A percentile compares a stretch with the other conserved stretches of the same genome.
Evolutionary conservation across 495 filamentous ascomycete genomes (phyloP).

Genomic region (Rostrohypoxylon terebratum): DNA sequence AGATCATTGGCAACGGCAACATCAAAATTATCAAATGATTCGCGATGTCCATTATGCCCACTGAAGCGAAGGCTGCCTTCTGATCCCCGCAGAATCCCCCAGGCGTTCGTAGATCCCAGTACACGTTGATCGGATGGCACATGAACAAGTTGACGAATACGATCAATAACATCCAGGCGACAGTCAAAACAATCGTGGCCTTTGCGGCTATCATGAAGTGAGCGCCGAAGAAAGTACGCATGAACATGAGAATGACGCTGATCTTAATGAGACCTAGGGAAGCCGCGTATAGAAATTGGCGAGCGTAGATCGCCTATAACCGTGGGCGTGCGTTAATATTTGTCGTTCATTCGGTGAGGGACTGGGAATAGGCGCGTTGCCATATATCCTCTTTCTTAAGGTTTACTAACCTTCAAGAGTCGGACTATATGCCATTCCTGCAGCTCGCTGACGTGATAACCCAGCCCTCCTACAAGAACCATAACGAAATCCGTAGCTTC

Average conservation of each 20-base stretch:
- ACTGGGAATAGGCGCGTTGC: neutral
- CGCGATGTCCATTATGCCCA: conserved; percentile 42
- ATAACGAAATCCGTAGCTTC: conserved; percentile 31
- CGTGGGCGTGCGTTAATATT: conserved; percentile 3
- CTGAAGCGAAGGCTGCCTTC: conserved; percentile 17
- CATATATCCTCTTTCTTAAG: neutral
- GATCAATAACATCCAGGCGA: conserved; percentile 32
- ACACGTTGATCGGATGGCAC: conserved; percentile 33
- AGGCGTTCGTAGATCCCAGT: conserved; percentile 18
- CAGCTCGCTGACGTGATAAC: conserved; percentile 28
- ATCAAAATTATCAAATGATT: conserved; percentile 54
- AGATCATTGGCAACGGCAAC: conserved; percentile 54
- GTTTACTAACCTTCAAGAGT: conserved; percentile 38
- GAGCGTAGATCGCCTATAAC: conserved; percentile 32
- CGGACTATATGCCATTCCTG: conserved; percentile 39
- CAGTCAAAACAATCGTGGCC: conserved; percentile 23
- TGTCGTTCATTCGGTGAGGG: neutral
- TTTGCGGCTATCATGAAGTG: conserved; percentile 23
- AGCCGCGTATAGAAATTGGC: conserved; percentile 34
- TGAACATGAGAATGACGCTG: conserved; percentile 42
- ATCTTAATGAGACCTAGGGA: conserved; percentile 42
- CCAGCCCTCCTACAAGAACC: conserved; percentile 37
- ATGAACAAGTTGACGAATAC: conserved; percentile 32
- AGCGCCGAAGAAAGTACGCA: conserved; percentile 34
- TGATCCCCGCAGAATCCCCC: conserved; percentile 26